Percentiles rank a stretch among this genome's conserved stretches.
These are phyloP conservation scores for Colletotrichum cereale DNA, from an alignment of 2,329 filamentous ascomycete genomes.

Conservation along the genomic window DNA sequence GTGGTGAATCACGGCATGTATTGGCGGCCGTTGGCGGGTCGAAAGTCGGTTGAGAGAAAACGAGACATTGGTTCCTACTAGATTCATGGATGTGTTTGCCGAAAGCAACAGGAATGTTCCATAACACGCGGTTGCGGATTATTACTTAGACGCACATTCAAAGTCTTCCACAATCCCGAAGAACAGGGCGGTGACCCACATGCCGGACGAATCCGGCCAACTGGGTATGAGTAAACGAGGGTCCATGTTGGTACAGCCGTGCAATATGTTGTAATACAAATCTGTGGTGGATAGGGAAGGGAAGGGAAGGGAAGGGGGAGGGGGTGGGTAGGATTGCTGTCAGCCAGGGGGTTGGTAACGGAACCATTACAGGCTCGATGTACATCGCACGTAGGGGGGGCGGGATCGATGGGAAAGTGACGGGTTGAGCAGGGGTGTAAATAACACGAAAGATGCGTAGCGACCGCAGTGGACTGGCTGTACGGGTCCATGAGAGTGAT, in stretches of 20 bases:
- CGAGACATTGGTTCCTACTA: background rate
- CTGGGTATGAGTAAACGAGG: slow-evolving; percentile 19
- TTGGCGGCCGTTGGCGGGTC: slow-evolving; percentile 14
- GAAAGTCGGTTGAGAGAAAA: background rate
- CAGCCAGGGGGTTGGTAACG: slow-evolving; percentile 1
- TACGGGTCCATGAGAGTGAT: background rate
- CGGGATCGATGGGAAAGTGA: slow-evolving; percentile 26
- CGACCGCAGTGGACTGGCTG: background rate
- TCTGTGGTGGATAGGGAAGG: background rate
- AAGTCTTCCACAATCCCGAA: slow-evolving; percentile 31
- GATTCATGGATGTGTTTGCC: background rate
- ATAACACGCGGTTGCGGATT: slow-evolving; percentile 5
- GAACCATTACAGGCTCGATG: slow-evolving; percentile 7
- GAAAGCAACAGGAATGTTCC: slow-evolving; percentile 2
- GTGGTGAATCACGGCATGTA: slow-evolving; percentile 2
- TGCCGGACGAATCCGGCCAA: slow-evolving; percentile 25
- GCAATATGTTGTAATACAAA: slow-evolving; percentile 9
- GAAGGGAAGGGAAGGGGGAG: background rate
- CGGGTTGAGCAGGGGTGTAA: slow-evolving; percentile 22
- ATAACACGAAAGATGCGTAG: background rate
- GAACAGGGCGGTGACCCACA: slow-evolving; percentile 19
- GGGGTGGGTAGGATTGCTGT: background rate
- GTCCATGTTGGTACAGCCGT: background rate
- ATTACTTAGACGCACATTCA: slow-evolving; percentile 32
- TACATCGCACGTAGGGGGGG: slow-evolving; percentile 9